Percentiles rank a stretch among this genome's conserved stretches.
phyloP scores from a whole-genome alignment of 768 basidiomycete species.

The Atractiella rhizophila region DNA sequence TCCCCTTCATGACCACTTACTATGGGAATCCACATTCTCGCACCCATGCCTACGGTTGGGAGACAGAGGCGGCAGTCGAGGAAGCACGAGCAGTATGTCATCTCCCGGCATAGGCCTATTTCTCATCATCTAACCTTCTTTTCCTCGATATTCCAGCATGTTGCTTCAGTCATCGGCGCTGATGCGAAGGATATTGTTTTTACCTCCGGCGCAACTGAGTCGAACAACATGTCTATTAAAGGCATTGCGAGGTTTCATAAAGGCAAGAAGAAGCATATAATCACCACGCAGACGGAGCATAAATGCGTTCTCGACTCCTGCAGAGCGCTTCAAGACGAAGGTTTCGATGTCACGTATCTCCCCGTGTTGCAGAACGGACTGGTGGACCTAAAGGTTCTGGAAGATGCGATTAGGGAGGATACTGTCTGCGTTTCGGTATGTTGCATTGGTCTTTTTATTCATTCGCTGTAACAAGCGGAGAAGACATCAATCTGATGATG shows the following conservation, averaged over 20 bases:
- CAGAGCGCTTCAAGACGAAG: slow-evolving; percentile 79
- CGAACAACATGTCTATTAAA: slow-evolving; percentile 93
- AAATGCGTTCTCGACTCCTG: slow-evolving; percentile 98
- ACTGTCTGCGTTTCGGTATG: slow-evolving; percentile 47
- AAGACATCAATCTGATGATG: not conserved
- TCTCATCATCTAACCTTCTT: not conserved
- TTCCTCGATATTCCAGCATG: slow-evolving; percentile 29
- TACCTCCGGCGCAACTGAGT: slow-evolving; percentile 92
- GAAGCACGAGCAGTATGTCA: slow-evolving; percentile 49
- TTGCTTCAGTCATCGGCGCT: slow-evolving; percentile 80
- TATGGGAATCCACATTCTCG: slow-evolving; percentile 95
- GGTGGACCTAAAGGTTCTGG: slow-evolving; percentile 49
- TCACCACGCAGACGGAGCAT: slow-evolving; percentile 39
- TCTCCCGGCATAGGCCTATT: not conserved
- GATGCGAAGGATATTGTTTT: slow-evolving; percentile 88
- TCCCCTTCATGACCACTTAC: slow-evolving; percentile 80
- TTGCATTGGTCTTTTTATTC: too few relatives aligned
- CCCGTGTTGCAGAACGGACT: slow-evolving; percentile 71
- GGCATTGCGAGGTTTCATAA: slow-evolving; percentile 87
- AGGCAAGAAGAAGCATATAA: slow-evolving; percentile 67
- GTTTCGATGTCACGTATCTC: slow-evolving; percentile 93
- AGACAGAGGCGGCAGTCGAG: slow-evolving; percentile 84
- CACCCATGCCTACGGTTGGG: slow-evolving; percentile 98
- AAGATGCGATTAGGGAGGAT: slow-evolving; percentile 68
- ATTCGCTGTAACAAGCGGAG: not conserved